These are phyloP conservation scores for Skeletonema tropicum DNA, from an alignment of 108 stramenopile genomes.

Conservation along the genomic window DNA sequence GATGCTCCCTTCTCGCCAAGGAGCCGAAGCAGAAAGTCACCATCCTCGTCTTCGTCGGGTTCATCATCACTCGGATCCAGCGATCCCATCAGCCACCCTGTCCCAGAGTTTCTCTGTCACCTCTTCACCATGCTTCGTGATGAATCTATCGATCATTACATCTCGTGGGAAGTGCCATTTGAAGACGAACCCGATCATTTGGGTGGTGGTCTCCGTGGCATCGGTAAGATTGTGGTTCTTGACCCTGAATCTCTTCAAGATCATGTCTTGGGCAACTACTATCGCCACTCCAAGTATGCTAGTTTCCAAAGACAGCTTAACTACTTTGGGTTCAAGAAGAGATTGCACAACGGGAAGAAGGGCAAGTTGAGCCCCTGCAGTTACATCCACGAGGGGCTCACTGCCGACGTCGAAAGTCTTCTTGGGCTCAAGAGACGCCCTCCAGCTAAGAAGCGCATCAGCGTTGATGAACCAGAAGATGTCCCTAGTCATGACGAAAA, in stretches of 20 bases:
- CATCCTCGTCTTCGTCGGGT: background rate
- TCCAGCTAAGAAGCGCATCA: conserved; percentile 22
- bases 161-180: conserved; percentile 38
- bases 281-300: conserved; percentile 53
- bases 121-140: conserved; percentile 52
- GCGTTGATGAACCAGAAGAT: background rate
- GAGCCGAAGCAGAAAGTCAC: conserved; percentile 2
- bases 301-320: conserved; percentile 52
- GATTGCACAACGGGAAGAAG: conserved; percentile 44
- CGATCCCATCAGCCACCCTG: conserved; percentile 21
- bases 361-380: conserved; percentile 57
- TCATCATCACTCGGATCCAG: background rate
- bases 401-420: conserved; percentile 32
- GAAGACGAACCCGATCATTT: conserved; percentile 26
- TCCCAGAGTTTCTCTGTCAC: conserved; percentile 51
- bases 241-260: conserved; percentile 57
- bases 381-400: conserved; percentile 50
- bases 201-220: conserved; percentile 28
- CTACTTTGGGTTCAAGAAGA: conserved; percentile 55
- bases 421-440: conserved; percentile 45
- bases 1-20: background rate
- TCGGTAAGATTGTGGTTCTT: conserved; percentile 77
- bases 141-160: conserved; percentile 31
- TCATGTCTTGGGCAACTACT: conserved; percentile 43
- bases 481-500: conserved; percentile 6